A percentile compares a stretch with the other conserved stretches of the same genome.
phyloP scores from a whole-genome alignment of 2,329 filamentous ascomycete genomes.

The Trichoderma sp. region DNA sequence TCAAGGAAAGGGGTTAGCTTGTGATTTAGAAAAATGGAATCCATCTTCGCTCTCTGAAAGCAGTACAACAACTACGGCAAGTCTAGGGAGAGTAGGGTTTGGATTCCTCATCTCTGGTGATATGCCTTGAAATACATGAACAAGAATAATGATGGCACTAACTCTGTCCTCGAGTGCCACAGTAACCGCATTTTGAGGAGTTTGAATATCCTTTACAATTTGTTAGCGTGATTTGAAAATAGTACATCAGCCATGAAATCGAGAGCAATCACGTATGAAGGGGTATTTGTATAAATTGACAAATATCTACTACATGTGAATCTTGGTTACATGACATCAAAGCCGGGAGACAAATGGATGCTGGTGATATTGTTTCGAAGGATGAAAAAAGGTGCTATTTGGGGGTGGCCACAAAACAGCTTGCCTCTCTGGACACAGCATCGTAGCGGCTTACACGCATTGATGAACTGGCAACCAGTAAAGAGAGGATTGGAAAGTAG shows the following conservation, averaged over 20 bases:
- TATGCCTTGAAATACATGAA: not conserved
- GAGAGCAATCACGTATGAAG: not conserved
- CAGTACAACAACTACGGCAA: not conserved
- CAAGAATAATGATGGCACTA: constrained; percentile 46
- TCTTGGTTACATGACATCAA: not conserved
- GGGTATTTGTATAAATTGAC: not conserved
- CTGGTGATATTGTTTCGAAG: not conserved
- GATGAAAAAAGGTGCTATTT: not conserved
- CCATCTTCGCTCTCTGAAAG: too few species aligned
- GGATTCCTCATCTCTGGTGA: not conserved
- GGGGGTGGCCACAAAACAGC: not conserved
- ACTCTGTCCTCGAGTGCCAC: constrained; percentile 49
- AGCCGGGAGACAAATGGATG: not conserved
- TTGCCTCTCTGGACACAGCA: not conserved
- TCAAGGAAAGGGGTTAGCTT: not conserved
- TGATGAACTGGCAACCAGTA: not conserved
- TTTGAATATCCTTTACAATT: constrained; percentile 49
- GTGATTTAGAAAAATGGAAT: not conserved
- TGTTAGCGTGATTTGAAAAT: not conserved
- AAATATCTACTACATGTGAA: not conserved
- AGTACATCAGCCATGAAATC: not conserved
- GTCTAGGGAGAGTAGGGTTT: not conserved
- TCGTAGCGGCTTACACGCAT: not conserved
- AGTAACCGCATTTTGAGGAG: constrained; percentile 56
- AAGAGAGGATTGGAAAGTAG: not conserved